Conservation (phyloP, 2,329 filamentous ascomycete species). For the Colletotrichum musicola region DNA sequence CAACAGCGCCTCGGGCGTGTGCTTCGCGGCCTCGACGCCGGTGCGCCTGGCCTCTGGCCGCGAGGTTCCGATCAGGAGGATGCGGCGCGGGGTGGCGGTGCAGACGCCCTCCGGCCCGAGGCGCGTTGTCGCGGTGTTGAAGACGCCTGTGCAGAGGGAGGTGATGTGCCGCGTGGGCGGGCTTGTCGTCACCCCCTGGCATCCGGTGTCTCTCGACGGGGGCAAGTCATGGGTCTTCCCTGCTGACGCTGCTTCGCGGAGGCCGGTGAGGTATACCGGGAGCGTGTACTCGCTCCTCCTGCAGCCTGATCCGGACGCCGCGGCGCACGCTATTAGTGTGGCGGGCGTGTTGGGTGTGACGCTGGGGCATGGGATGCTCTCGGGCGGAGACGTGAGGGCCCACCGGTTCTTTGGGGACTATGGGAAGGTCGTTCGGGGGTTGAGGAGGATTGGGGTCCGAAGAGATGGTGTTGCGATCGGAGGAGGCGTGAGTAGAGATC, state of each 20-base stretch:
- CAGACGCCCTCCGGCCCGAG: slow-evolving; percentile 64
- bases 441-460: slow-evolving; percentile 50
- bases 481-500: slow-evolving; percentile 55
- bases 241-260: slow-evolving; percentile 47
- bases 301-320: slow-evolving; percentile 55
- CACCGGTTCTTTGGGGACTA: slow-evolving; percentile 70
- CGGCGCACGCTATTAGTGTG: slow-evolving; percentile 64
- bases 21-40: slow-evolving; percentile 64
- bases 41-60: slow-evolving; percentile 59
- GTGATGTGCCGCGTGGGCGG: slow-evolving; percentile 59
- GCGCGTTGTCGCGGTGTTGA: slow-evolving; percentile 63
- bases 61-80: slow-evolving; percentile 54
- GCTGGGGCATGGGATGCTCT: slow-evolving; percentile 67
- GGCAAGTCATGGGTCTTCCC: slow-evolving; percentile 62
- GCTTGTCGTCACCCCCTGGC: slow-evolving; percentile 70
- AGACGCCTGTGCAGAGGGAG: slow-evolving; percentile 56
- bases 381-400: slow-evolving; percentile 56
- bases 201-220: slow-evolving; percentile 61
- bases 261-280: slow-evolving; percentile 59
- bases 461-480: slow-evolving; percentile 58
- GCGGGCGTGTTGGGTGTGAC: slow-evolving; percentile 66
- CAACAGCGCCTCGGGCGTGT: slow-evolving; percentile 57
- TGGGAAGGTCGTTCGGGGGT: slow-evolving; percentile 52
- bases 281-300: slow-evolving; percentile 69
- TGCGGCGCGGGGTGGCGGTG: slow-evolving; percentile 62